Conservation (phyloP, 2,329 filamentous ascomycete genomes). For the Thelonectria blattea region DNA sequence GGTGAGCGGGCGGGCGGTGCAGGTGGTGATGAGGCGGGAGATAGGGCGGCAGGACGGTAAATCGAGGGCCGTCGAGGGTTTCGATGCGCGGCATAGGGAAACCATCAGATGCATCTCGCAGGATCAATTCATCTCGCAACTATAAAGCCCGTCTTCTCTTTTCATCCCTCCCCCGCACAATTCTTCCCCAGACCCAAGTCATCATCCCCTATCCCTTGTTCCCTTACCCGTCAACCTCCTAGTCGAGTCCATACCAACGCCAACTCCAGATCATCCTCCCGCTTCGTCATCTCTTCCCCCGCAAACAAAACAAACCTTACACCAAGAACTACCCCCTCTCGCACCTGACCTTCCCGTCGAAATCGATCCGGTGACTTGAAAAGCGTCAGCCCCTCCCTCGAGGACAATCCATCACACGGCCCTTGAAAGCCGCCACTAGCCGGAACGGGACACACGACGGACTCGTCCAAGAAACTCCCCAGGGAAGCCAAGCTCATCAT, state of each 20-base stretch:
- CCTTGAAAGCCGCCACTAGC: conserved; percentile 20
- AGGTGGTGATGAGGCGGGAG: neutral
- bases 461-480: neutral
- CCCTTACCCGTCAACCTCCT: neutral
- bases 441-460: conserved; percentile 3
- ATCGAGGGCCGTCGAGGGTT: neutral
- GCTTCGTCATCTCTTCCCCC: conserved; percentile 9
- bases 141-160: neutral
- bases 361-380: conserved; percentile 12
- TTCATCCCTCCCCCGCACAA: neutral
- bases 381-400: conserved; percentile 5
- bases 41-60: neutral
- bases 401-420: conserved; percentile 17
- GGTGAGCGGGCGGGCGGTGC: neutral
- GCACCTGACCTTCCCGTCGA: conserved; percentile 16
- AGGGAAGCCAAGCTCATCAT: neutral
- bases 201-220: no score
- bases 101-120: neutral
- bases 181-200: neutral
- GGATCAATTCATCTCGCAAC: neutral
- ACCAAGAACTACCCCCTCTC: neutral
- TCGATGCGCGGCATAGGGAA: neutral
- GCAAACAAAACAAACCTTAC: conserved; percentile 17
- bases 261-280: neutral
- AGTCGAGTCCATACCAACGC: no score